Evolutionary conservation across 495 filamentous ascomycete genomes (phyloP).

Genomic region (Clohesyomyces aquaticus): DNA sequence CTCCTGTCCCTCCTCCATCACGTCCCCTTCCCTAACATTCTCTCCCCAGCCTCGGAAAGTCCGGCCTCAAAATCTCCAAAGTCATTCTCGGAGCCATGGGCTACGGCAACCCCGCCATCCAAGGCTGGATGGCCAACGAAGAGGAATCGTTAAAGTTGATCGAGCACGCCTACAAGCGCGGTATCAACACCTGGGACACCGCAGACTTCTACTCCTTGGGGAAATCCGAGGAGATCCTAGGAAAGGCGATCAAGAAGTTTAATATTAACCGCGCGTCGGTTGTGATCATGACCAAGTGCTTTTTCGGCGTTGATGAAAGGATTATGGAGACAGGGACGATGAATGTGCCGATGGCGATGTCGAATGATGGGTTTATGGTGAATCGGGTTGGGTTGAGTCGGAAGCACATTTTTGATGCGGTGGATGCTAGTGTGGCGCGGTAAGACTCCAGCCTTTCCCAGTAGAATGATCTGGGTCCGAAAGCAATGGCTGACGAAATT

Average conservation of each 20-base stretch:
- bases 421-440: conserved; percentile 63
- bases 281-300: conserved; percentile 54
- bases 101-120: conserved; percentile 48
- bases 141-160: conserved; percentile 49
- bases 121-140: conserved; percentile 53
- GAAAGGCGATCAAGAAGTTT: conserved; percentile 54
- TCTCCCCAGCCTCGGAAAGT: conserved; percentile 46
- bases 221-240: conserved; percentile 52
- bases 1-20: background rate
- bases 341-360: conserved; percentile 34
- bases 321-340: conserved; percentile 32
- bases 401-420: conserved; percentile 65
- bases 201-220: conserved; percentile 53
- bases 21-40: background rate
- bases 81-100: conserved; percentile 56
- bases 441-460: background rate
- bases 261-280: conserved; percentile 53
- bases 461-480: no score
- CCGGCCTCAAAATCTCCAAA: conserved; percentile 53
- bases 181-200: conserved; percentile 43
- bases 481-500: background rate
- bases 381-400: conserved; percentile 48
- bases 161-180: conserved; percentile 55
- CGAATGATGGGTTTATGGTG: conserved; percentile 46
- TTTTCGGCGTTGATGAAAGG: conserved; percentile 16